Percentiles rank a stretch among this genome's conserved stretches.
phyloP scores from a whole-genome alignment of 2,329 filamentous ascomycete species.

The Pseudocercospora vitis region DNA sequence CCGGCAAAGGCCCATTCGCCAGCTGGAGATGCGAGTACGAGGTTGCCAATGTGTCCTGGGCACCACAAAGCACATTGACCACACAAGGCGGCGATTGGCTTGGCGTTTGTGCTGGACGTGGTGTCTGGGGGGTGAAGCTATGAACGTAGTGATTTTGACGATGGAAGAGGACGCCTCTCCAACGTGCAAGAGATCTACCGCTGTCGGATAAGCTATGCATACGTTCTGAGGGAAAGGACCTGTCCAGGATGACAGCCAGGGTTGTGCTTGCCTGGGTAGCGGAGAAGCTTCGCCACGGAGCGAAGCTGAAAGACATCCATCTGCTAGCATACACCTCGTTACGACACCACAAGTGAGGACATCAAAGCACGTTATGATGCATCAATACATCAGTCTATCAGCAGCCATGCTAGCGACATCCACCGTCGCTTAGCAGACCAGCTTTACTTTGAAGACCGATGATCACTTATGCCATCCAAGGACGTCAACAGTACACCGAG shows the following conservation, averaged over 20 bases:
- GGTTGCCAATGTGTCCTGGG: conserved; percentile 81
- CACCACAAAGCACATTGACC: conserved; percentile 67
- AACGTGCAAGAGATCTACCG: not conserved
- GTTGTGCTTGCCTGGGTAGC: too few species aligned
- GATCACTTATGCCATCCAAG: not conserved
- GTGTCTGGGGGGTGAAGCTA: conserved; percentile 73
- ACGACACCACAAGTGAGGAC: not conserved
- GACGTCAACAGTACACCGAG: not conserved
- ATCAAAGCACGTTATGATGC: not conserved
- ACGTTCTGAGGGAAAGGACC: not conserved
- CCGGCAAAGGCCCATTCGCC: conserved; percentile 68
- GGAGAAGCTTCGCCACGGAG: too few species aligned
- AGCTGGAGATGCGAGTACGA: conserved; percentile 87
- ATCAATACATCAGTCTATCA: not conserved
- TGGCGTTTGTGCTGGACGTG: conserved; percentile 75
- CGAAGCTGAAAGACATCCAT: not conserved
- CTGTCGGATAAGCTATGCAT: not conserved
- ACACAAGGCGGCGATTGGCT: conserved; percentile 78
- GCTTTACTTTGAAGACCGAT: not conserved
- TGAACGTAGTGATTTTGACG: conserved; percentile 32
- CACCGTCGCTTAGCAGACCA: not conserved
- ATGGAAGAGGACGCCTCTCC: not conserved
- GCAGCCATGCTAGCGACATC: not conserved
- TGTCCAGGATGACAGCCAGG: too few species aligned
- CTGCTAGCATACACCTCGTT: not conserved